Percentiles rank a stretch among this genome's conserved stretches.
phyloP scores from a whole-genome alignment of 805 yeast genomes.

The Wickerhamiella brachini region DNA sequence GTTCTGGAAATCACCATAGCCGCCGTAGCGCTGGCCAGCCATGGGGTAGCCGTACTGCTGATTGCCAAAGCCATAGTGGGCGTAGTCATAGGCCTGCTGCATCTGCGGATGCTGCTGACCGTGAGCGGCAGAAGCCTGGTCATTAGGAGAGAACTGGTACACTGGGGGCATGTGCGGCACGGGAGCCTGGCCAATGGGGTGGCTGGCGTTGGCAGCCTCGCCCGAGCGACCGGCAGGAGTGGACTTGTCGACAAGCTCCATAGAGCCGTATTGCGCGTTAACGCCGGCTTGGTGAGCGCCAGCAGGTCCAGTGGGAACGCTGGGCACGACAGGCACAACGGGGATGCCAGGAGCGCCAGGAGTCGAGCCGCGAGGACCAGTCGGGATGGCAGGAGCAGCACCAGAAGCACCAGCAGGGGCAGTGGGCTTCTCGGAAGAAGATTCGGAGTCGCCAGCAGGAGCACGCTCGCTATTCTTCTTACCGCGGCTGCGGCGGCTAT shows the following conservation, averaged over 20 bases:
- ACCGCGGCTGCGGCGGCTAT: background rate
- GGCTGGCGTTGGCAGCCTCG: background rate
- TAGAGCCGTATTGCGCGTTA: slow-evolving; percentile 47
- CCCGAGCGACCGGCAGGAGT: slow-evolving; percentile 19
- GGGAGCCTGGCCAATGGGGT: background rate
- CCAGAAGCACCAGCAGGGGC: slow-evolving; percentile 10
- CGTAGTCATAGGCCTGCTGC: slow-evolving; percentile 8
- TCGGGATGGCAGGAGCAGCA: slow-evolving; percentile 44
- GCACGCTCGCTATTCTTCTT: background rate
- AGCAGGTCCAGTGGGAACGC: background rate
- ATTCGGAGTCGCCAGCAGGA: background rate
- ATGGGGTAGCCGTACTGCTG: slow-evolving; percentile 11
- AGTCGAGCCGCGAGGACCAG: slow-evolving; percentile 31
- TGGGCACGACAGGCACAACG: background rate
- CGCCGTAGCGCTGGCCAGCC: slow-evolving; percentile 4
- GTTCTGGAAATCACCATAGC: slow-evolving; percentile 2
- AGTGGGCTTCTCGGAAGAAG: background rate
- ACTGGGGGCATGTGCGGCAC: slow-evolving; percentile 14
- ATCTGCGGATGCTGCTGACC: slow-evolving; percentile 1
- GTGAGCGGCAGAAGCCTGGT: slow-evolving; percentile 12
- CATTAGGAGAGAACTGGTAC: slow-evolving; percentile 12
- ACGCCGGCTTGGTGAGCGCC: slow-evolving; percentile 27
- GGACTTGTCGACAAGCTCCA: slow-evolving; percentile 34
- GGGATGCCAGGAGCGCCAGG: background rate
- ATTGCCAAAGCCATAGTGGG: slow-evolving; percentile 9